Evolutionary conservation across 352 stramenopile genomes (phyloP), one percentile per base, ranked within the genome.

Genomic region (Phytopythium sindhum): DNA sequence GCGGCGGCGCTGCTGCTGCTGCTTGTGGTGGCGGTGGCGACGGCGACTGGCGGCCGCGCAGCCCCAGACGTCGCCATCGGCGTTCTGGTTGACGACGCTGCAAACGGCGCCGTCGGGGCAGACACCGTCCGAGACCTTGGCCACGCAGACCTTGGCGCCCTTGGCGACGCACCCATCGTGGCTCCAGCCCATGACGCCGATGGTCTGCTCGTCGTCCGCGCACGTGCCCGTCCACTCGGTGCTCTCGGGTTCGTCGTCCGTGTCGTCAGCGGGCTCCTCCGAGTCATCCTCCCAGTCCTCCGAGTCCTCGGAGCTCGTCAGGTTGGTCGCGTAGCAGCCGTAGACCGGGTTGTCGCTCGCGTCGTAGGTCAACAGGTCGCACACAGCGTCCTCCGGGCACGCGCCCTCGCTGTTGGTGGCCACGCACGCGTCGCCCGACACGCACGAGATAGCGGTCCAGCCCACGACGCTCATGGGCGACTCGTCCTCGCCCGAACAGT

Each of bases 401-500:
- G 53, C 31, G 29, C 53, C 53, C 33, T n/a, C 35, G 53, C 37
- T 45, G 53, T 60, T 45, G 19, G 33, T 31, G 19, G 53, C 53
- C 53, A 60, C 53, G 53, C 53, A 60, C 17, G 37, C 35, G 53
- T 60, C 53, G 21, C 37, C 31, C 4, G 35, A 35, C 8, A 48
- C 35, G 53, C 37, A 45, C 53, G 53, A 39, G 33, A 45, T 35
- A 35, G 35, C 53, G 33, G 31, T 48, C 53, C 53, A 60, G 29
- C 53, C 53, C n/a, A 60, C 53, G 31, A 60, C 53, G 53, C 53
- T 60, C 31, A 60, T 45, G 21, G 53, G 29, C 31, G 53, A 45
- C 53, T 60, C 31, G 29, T 45, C 53, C 5, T 60, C 53, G 21
- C 53, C 53, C n/a, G 31, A 48, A 21, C 48, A 55, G 28, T 55